Percentiles rank a stretch among this genome's conserved stretches.
phyloP scores from a whole-genome alignment of 176 grass and related monocot genomes.

The Triticum urartu region DNA sequence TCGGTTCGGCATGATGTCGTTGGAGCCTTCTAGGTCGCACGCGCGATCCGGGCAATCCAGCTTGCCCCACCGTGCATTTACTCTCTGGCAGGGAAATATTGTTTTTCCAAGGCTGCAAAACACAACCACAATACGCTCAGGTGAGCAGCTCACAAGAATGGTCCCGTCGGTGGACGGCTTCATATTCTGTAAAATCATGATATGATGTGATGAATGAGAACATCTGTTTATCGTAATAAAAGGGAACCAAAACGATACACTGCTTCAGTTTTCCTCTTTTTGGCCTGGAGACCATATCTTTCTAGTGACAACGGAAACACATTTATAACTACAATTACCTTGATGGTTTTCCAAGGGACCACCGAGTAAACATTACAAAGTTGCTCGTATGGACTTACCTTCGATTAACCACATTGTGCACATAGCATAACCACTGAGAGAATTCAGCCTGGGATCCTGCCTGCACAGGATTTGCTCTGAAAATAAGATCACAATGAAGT shows the following conservation, averaged over 20 bases:
- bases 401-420: conserved; percentile 92
- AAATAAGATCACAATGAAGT: conserved; percentile 13
- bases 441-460: conserved; percentile 86
- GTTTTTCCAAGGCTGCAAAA: conserved; percentile 79
- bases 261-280: conserved; percentile 14
- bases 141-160: conserved; percentile 1
- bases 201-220: conserved; percentile 12
- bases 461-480: conserved; percentile 85
- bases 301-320: conserved; percentile 12
- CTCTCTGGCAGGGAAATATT: conserved; percentile 90
- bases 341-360: neutral
- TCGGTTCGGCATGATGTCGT: conserved; percentile 54
- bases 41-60: conserved; percentile 76
- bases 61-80: conserved; percentile 92
- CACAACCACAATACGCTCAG: conserved; percentile 25
- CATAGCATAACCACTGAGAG: conserved; percentile 88
- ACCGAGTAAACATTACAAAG: neutral
- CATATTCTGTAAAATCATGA: neutral
- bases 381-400: conserved; percentile 52
- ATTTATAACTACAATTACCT: neutral
- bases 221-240: conserved; percentile 14
- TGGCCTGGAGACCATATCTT: conserved; percentile 12
- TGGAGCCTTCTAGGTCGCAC: conserved; percentile 67
- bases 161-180: neutral
- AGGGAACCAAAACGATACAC: neutral